Evolutionary conservation across 768 basidiomycete genomes (phyloP).

Genomic region (Hericium erinaceus): DNA sequence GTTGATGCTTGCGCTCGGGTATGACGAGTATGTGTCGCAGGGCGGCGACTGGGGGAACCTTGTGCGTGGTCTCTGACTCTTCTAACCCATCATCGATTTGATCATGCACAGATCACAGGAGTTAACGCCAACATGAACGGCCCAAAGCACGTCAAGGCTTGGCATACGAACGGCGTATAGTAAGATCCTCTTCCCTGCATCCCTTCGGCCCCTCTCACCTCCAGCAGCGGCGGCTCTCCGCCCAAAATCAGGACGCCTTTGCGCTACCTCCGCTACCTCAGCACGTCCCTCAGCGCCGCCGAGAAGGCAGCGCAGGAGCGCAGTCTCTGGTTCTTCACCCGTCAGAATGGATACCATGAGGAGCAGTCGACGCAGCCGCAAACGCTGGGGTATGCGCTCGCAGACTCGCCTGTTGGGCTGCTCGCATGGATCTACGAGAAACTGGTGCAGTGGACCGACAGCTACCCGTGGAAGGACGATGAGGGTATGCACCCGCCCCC

Average conservation of each 20-base stretch:
- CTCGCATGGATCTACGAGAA: conserved; percentile 26
- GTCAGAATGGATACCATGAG: conserved; percentile 27
- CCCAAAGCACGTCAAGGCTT: conserved; percentile 23
- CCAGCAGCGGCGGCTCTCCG: no score
- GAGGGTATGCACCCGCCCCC: conserved; percentile 28
- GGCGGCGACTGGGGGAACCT: conserved; percentile 41
- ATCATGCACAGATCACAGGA: conserved; percentile 18
- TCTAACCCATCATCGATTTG: neutral
- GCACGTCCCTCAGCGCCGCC: conserved; percentile 23
- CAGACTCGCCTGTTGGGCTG: conserved; percentile 44
- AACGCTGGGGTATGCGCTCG: conserved; percentile 36
- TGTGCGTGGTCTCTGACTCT: conserved; percentile 15
- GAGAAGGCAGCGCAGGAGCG: conserved; percentile 30
- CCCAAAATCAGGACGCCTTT: neutral
- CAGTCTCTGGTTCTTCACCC: conserved; percentile 21
- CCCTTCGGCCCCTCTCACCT: no score
- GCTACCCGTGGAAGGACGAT: conserved; percentile 46
- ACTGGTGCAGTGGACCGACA: conserved; percentile 25
- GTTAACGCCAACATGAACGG: conserved; percentile 19
- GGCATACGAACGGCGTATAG: conserved; percentile 24
- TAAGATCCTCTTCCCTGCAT: conserved; percentile 6
- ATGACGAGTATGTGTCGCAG: conserved; percentile 30
- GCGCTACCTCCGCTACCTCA: conserved; percentile 19
- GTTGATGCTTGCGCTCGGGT: conserved; percentile 18
- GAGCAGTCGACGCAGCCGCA: conserved; percentile 26